phyloP scores from a whole-genome alignment of 2,329 filamentous ascomycete genomes.

The Endocalyx cinctus region DNA sequence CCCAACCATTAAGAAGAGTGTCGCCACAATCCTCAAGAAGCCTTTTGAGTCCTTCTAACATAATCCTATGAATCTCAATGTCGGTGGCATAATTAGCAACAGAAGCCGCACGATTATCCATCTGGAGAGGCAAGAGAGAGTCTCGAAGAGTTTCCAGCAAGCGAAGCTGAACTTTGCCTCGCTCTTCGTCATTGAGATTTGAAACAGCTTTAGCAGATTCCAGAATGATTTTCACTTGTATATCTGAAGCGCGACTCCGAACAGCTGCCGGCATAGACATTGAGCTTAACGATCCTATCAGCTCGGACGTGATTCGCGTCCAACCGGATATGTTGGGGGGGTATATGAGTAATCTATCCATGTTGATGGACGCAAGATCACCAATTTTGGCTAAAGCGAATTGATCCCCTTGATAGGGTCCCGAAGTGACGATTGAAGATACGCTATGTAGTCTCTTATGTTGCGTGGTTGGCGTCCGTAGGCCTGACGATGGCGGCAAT shows the following conservation, averaged over 20 bases:
- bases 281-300: constrained; percentile 48
- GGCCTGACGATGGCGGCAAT: constrained; percentile 24
- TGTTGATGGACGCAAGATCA: constrained; percentile 69
- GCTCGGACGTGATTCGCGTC: constrained; percentile 57
- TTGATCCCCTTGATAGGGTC: constrained; percentile 57
- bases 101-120: constrained; percentile 45
- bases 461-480: constrained; percentile 26
- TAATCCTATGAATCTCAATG: constrained; percentile 73
- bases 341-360: constrained; percentile 67
- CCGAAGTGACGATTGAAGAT: constrained; percentile 38
- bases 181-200: constrained; percentile 43
- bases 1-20: constrained; percentile 77
- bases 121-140: constrained; percentile 56
- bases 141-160: constrained; percentile 63
- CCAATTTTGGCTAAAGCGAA: constrained; percentile 70
- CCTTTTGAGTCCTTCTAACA: constrained; percentile 74
- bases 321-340: constrained; percentile 69
- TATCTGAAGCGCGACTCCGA: constrained; percentile 58
- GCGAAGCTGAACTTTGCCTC: constrained; percentile 64
- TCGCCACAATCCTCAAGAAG: constrained; percentile 89
- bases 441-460: constrained; percentile 45
- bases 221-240: constrained; percentile 53
- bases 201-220: constrained; percentile 55
- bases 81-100: constrained; percentile 61
- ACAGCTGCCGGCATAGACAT: constrained; percentile 45